Evolutionary conservation across 2,329 filamentous ascomycete species (phyloP).

Genomic region (Fonsecaea multimorphosa): DNA sequence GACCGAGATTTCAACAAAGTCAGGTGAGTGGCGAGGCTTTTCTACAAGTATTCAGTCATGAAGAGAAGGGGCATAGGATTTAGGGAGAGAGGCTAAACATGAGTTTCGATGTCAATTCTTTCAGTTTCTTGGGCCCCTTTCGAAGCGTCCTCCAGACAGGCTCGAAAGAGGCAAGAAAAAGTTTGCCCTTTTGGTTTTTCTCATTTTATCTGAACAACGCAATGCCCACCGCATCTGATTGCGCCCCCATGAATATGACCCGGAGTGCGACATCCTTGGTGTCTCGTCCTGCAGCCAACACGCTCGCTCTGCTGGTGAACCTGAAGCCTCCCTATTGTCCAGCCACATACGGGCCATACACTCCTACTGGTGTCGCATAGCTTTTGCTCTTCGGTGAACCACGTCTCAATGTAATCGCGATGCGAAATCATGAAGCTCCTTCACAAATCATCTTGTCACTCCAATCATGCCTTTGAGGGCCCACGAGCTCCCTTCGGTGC

Average conservation of each 20-base stretch:
- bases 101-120: not conserved
- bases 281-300: not conserved
- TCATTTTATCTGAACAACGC: not conserved
- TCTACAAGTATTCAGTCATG: not conserved
- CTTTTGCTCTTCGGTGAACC: not conserved
- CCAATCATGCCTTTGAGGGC: conserved; percentile 56
- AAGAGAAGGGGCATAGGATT: not conserved
- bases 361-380: not conserved
- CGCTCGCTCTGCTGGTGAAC: not conserved
- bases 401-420: not conserved
- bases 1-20: not conserved
- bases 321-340: not conserved
- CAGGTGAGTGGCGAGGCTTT: not conserved
- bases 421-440: not conserved
- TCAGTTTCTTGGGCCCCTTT: not conserved
- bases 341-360: not conserved
- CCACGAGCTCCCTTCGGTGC: conserved; percentile 81
- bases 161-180: not conserved
- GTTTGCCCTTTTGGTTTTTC: not conserved
- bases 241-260: not conserved
- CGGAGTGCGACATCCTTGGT: not conserved
- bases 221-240: not conserved
- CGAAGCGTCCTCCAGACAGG: not conserved
- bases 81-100: no score
- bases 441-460: conserved; percentile 7